Evolutionary conservation across 2,329 filamentous ascomycete genomes (phyloP).

Genomic region (Pseudogymnoascus sp.): DNA sequence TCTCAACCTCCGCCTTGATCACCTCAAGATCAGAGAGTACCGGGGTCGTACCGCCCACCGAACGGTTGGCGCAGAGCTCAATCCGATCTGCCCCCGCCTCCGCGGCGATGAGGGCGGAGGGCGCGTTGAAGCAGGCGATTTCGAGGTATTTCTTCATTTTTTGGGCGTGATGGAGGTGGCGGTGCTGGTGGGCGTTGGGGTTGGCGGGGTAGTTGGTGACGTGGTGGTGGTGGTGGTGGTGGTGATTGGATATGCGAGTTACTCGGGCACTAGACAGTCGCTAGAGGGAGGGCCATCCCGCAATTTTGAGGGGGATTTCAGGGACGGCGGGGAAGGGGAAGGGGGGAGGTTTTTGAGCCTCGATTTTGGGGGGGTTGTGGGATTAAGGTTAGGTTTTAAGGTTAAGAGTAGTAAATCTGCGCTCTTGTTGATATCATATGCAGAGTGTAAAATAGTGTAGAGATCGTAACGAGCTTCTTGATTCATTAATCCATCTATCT

Average conservation of each 20-base stretch:
- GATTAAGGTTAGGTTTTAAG: not conserved
- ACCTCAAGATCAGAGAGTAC: slow-evolving; percentile 16
- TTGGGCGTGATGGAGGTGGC: not conserved
- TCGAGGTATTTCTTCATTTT: slow-evolving; percentile 28
- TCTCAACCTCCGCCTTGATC: slow-evolving; percentile 13
- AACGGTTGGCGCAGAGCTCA: slow-evolving; percentile 38
- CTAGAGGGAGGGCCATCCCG: not conserved
- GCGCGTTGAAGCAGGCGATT: slow-evolving; percentile 39
- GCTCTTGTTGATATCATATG: not conserved
- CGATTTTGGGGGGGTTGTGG: not conserved
- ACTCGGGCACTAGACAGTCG: not conserved
- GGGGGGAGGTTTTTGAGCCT: not conserved
- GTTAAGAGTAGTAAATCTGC: not conserved
- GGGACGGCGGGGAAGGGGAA: not conserved
- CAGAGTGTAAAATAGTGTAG: not conserved
- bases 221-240: too few relatives aligned
- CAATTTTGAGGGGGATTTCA: not conserved
- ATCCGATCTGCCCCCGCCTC: slow-evolving; percentile 39
- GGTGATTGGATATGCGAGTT: not conserved
- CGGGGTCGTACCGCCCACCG: slow-evolving; percentile 36
- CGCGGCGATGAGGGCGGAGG: slow-evolving; percentile 35
- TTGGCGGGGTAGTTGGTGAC: not conserved
- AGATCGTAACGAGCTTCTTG: not conserved
- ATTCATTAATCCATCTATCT: slow-evolving; percentile 3
- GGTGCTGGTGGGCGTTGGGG: not conserved